Evolutionary conservation across 2,329 filamentous ascomycete species (phyloP).

Genomic region (Didymella arachidicola): DNA sequence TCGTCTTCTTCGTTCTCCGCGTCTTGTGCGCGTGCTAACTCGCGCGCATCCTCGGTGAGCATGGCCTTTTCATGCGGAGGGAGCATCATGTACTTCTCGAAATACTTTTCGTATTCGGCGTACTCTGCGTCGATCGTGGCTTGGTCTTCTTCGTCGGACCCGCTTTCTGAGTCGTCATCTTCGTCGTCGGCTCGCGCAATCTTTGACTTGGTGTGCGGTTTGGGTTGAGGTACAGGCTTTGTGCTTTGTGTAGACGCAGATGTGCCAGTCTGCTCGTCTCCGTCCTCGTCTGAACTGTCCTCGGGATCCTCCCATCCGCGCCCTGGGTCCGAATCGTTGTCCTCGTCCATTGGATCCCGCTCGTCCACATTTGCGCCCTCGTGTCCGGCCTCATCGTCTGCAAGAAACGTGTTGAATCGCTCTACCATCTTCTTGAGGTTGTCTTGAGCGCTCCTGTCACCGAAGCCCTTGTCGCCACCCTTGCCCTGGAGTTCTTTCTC

Average conservation of each 20-base stretch:
- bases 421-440: conserved; percentile 91
- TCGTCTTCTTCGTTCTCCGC: conserved; percentile 55
- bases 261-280: background rate
- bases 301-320: conserved; percentile 54
- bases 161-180: conserved; percentile 53
- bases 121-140: conserved; percentile 81
- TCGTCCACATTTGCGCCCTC: conserved; percentile 73
- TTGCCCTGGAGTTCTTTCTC: conserved; percentile 75
- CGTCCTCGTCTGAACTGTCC: conserved; percentile 55
- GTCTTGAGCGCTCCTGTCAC: conserved; percentile 71
- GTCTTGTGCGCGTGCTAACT: conserved; percentile 52
- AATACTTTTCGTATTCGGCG: conserved; percentile 75
- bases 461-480: conserved; percentile 56
- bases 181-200: conserved; percentile 51
- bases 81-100: conserved; percentile 82
- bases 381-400: conserved; percentile 80
- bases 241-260: background rate
- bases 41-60: conserved; percentile 45
- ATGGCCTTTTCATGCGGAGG: conserved; percentile 51
- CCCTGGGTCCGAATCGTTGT: conserved; percentile 61
- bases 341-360: conserved; percentile 72
- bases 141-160: conserved; percentile 60
- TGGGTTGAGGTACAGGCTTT: conserved; percentile 59
- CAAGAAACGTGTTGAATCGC: conserved; percentile 90
- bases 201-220: conserved; percentile 67